Percentiles rank a stretch among this genome's conserved stretches.
Evolutionary conservation across 2,329 filamentous ascomycete genomes (phyloP).

Genomic region (Septoria linicola): DNA sequence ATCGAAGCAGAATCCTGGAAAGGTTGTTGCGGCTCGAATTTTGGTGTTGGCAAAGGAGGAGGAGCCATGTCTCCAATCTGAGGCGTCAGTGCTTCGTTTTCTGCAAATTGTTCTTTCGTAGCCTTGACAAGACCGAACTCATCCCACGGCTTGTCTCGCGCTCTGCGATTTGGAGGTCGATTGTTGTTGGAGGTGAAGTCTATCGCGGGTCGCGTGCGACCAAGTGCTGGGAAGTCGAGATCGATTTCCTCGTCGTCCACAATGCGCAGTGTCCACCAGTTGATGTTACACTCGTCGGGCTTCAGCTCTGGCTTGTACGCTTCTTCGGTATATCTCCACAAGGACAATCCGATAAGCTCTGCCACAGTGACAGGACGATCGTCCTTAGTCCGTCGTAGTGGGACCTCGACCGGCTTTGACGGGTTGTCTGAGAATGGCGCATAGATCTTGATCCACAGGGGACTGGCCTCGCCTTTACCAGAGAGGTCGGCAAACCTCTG

Average conservation of each 20-base stretch:
- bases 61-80: constrained; percentile 24
- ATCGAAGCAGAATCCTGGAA: not conserved
- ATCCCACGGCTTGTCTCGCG: constrained; percentile 74
- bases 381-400: constrained; percentile 68
- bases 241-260: constrained; percentile 82
- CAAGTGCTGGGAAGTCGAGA: constrained; percentile 77
- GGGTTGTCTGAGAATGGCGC: constrained; percentile 67
- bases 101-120: constrained; percentile 63
- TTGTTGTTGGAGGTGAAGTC: constrained; percentile 80
- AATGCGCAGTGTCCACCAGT: constrained; percentile 80
- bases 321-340: constrained; percentile 77
- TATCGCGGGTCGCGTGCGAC: constrained; percentile 69
- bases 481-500: constrained; percentile 74
- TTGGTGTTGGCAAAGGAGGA: constrained; percentile 17
- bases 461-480: constrained; percentile 74
- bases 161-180: constrained; percentile 60
- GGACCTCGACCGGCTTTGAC: constrained; percentile 66
- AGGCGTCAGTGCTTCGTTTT: constrained; percentile 58
- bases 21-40: constrained; percentile 11
- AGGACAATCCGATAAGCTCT: constrained; percentile 75
- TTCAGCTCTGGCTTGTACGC: constrained; percentile 67
- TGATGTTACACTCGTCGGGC: constrained; percentile 69
- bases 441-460: constrained; percentile 74
- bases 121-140: constrained; percentile 79
- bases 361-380: constrained; percentile 70